Percentiles rank a stretch among this genome's conserved stretches.
phyloP scores from a whole-genome alignment of 306 rosid genomes.

The Prunus campanulata region DNA sequence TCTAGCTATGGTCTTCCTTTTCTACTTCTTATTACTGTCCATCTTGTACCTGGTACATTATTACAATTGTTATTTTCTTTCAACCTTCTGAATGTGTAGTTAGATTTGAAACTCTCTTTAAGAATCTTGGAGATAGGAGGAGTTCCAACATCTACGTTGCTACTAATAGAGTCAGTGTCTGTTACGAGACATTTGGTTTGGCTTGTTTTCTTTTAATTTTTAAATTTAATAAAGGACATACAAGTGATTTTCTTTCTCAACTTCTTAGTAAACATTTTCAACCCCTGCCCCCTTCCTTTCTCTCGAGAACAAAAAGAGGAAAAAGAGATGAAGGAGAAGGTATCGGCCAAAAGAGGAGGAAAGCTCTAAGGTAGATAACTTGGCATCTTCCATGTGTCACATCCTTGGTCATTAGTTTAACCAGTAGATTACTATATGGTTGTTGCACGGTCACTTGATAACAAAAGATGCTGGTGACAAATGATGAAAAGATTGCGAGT shows the following conservation, averaged over 20 bases:
- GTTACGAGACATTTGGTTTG: neutral
- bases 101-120: neutral
- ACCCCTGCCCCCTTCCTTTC: neutral
- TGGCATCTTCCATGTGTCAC: constrained; percentile 11
- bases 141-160: neutral
- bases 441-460: neutral
- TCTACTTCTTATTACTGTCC: neutral
- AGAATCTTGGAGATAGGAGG: neutral
- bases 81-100: neutral
- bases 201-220: neutral
- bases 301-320: neutral
- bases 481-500: neutral
- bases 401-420: constrained; percentile 13
- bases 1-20: neutral
- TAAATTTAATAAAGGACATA: neutral
- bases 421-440: neutral
- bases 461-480: neutral
- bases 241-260: neutral
- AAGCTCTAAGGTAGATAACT: neutral
- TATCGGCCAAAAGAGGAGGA: neutral
- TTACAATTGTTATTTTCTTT: neutral
- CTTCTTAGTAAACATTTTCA: too few species aligned
- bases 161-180: neutral
- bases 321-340: neutral
- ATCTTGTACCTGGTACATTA: neutral